Conservation (phyloP, 306 rosid species). For the Inga laurina region DNA sequence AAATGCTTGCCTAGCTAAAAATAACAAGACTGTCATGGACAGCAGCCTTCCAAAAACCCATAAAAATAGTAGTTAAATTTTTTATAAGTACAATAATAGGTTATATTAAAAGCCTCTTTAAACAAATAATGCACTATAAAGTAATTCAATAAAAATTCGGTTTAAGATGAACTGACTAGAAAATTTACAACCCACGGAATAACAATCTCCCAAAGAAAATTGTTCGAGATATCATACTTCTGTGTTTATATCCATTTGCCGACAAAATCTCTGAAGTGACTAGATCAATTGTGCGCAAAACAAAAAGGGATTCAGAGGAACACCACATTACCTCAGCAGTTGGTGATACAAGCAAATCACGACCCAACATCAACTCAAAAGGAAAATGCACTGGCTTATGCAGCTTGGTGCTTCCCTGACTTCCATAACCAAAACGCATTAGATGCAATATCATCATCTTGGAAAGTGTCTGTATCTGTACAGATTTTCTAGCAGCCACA, state of each 20-base stretch:
- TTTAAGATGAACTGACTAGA: neutral
- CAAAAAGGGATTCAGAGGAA: neutral
- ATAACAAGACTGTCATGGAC: neutral
- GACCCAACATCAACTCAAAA: conserved; percentile 73
- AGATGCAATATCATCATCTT: conserved; percentile 91
- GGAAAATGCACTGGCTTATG: conserved; percentile 85
- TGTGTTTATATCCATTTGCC: neutral
- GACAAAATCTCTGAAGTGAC: neutral
- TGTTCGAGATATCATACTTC: neutral
- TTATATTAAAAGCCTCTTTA: neutral
- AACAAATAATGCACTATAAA: neutral
- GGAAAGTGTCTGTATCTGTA: conserved; percentile 73
- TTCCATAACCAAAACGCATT: conserved; percentile 93
- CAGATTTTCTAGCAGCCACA: conserved; percentile 79
- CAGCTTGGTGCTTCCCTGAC: conserved; percentile 97
- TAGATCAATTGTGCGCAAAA: conserved; percentile 6
- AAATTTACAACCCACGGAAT: neutral
- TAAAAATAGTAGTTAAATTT: neutral
- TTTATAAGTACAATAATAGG: neutral
- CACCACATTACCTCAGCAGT: conserved; percentile 58
- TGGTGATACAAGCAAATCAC: conserved; percentile 71
- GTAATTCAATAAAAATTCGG: neutral
- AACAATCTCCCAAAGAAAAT: neutral
- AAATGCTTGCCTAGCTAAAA: neutral
- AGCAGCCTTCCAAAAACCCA: neutral